Percentiles rank a stretch among this genome's conserved stretches.
These are phyloP conservation scores for Monascus ruber DNA, from an alignment of 2,329 filamentous ascomycete genomes.

Conservation along the genomic window DNA sequence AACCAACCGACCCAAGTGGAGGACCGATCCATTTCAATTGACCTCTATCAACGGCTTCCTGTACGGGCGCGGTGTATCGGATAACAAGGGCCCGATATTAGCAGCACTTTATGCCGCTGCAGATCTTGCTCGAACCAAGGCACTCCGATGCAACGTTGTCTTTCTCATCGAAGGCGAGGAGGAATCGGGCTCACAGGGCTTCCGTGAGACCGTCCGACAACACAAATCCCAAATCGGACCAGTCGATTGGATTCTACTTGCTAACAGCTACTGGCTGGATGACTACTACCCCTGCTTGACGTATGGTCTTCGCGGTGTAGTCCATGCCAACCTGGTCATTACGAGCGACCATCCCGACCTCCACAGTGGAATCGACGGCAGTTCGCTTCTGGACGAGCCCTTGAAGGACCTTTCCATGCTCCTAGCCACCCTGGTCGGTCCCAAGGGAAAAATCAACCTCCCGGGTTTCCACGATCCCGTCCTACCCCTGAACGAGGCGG, in stretches of 20 bases:
- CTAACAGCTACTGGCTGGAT: slow-evolving; percentile 98
- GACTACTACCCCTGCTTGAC: slow-evolving; percentile 92
- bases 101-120: slow-evolving; percentile 89
- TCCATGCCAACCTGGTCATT: slow-evolving; percentile 83
- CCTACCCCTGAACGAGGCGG: slow-evolving; percentile 59
- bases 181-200: slow-evolving; percentile 85
- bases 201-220: slow-evolving; percentile 67
- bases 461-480: slow-evolving; percentile 84
- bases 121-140: slow-evolving; percentile 73
- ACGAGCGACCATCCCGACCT: slow-evolving; percentile 78
- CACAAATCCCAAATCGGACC: slow-evolving; percentile 78
- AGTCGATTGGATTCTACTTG: slow-evolving; percentile 87
- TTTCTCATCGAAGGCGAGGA: slow-evolving; percentile 97
- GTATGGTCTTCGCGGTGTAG: slow-evolving; percentile 83
- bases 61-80: slow-evolving; percentile 90
- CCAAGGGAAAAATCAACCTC: slow-evolving; percentile 68
- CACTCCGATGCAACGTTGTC: slow-evolving; percentile 73
- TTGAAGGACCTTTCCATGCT: slow-evolving; percentile 81
- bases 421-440: slow-evolving; percentile 69
- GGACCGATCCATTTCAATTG: slow-evolving; percentile 77
- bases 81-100: slow-evolving; percentile 94
- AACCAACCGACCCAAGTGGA: slow-evolving; percentile 71
- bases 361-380: slow-evolving; percentile 95
- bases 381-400: slow-evolving; percentile 77
- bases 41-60: slow-evolving; percentile 83